Evolutionary conservation across 305 asterid genomes (phyloP), one percentile per base, ranked within the genome.

Genomic region (Ajuga reptans): DNA sequence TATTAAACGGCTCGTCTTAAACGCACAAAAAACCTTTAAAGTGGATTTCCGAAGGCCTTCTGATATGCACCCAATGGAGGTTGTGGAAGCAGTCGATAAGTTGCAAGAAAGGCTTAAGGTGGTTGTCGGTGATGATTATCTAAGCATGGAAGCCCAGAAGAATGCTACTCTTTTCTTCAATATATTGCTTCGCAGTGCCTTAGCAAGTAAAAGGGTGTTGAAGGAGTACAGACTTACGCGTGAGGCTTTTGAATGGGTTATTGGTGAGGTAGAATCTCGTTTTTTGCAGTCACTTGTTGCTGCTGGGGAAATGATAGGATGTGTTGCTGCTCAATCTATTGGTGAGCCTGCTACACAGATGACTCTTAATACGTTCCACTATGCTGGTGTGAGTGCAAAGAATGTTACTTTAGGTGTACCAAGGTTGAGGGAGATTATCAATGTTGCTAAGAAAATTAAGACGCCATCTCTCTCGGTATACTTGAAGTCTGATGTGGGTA

Each of bases 351-450:
- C 99, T 8, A 93, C 99, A 2, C 99, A 93, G 82, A 93, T 93
- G 99, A 93, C 99, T 60, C 96, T 93, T 15, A 93, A 93, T 77
- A 93, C 99, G 1, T 93, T 93, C 73, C 99, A 93, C 53, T 93
- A 86, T 86, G 99, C 97, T 83, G 99, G 99, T 89, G 99, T 91
- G 72, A 93, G 99, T 91, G 99, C 99, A 63, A 93, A 93, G 84
- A 93, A 93, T 74, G 99, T 93, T 77, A 93, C 99, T 59, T 81
- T 94, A 60, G 99, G 99, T 77, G 99, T 94, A 18, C 99, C 99
- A 7, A 82, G 99, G 86, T 77, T 94, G 90, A 89, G 97, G 87
- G 99, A 94, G 83, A 94, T 94, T 79, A 91, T 94, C 43, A 94
- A 94, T 75, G 99, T 91, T 69, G 99, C 99, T 29, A 94, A 94